These are phyloP conservation scores for Diutina siamensis DNA, from an alignment of 1,139 yeast species.

Conservation along the genomic window DNA sequence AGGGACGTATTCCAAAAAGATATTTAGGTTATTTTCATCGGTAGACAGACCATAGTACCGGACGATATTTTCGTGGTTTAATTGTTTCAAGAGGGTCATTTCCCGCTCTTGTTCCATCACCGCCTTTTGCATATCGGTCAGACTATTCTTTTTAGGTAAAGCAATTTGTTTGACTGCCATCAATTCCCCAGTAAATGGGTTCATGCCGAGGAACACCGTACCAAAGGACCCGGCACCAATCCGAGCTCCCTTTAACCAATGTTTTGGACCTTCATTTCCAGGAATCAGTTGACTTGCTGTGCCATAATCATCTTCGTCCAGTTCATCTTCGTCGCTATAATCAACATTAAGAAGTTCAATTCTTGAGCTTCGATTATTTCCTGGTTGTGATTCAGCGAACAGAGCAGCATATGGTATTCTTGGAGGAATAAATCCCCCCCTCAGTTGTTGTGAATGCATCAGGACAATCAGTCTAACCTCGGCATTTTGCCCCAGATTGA, in stretches of 20 bases:
- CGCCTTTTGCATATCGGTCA: conserved; percentile 33
- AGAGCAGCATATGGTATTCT: conserved; percentile 18
- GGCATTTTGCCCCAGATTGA: conserved; percentile 1
- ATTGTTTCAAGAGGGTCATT: conserved; percentile 62
- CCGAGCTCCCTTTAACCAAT: conserved; percentile 87
- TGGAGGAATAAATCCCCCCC: not conserved
- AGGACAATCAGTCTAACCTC: conserved; percentile 4
- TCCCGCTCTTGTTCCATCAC: conserved; percentile 87
- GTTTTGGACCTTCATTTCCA: conserved; percentile 24
- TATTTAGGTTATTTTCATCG: conserved; percentile 60
- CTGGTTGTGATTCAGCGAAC: conserved; percentile 10
- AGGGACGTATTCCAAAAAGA: conserved; percentile 88
- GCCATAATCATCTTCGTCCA: conserved; percentile 23
- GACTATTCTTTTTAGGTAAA: conserved; percentile 29
- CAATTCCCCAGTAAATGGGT: conserved; percentile 82
- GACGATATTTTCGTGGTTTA: conserved; percentile 88
- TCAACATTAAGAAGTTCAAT: conserved; percentile 39
- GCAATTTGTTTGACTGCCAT: conserved; percentile 97
- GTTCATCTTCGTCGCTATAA: conserved; percentile 26
- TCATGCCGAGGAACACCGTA: conserved; percentile 84
- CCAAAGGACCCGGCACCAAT: conserved; percentile 96
- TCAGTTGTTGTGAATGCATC: not conserved
- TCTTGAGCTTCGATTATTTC: conserved; percentile 30
- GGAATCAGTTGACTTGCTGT: conserved; percentile 14
- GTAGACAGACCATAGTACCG: conserved; percentile 80